Conservation (phyloP, 495 filamentous ascomycete species). For the Hamigera avellanea region DNA sequence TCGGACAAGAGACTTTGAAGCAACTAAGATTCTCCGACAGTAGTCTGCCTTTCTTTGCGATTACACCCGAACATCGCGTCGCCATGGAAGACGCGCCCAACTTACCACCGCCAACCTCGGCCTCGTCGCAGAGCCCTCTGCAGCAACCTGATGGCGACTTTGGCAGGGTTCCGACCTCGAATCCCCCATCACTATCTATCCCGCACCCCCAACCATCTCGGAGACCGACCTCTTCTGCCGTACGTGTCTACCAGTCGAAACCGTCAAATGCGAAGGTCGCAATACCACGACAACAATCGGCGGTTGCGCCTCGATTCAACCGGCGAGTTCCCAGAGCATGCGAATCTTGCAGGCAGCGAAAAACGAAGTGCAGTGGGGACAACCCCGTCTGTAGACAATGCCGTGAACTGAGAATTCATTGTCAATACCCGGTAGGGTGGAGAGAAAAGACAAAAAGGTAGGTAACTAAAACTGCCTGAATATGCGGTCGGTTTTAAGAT, state of each 20-base stretch:
- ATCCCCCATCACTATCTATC: slow-evolving; percentile 1
- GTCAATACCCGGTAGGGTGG: slow-evolving; percentile 46
- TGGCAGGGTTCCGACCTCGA: slow-evolving; percentile 3
- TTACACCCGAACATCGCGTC: too few species aligned
- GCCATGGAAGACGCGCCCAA: slow-evolving; percentile 9
- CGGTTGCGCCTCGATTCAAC: slow-evolving; percentile 23
- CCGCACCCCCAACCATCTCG: too few species aligned
- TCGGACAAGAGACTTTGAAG: too few species aligned
- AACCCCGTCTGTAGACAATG: slow-evolving; percentile 49
- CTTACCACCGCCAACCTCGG: slow-evolving; percentile 2
- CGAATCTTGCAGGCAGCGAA: slow-evolving; percentile 60
- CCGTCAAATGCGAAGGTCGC: slow-evolving; percentile 29
- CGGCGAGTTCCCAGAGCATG: slow-evolving; percentile 46
- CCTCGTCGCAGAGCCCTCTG: slow-evolving; percentile 3
- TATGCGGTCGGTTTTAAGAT: slow-evolving; percentile 2
- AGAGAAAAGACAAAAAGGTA: slow-evolving; percentile 47
- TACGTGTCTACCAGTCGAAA: background rate
- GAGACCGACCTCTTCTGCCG: too few species aligned
- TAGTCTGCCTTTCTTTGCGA: too few species aligned
- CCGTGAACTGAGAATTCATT: slow-evolving; percentile 35
- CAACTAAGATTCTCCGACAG: too few species aligned
- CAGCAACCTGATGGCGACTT: slow-evolving; percentile 4
- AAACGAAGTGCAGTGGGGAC: slow-evolving; percentile 51
- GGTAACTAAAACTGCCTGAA: slow-evolving; percentile 4
- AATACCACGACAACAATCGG: slow-evolving; percentile 30